phyloP scores from a whole-genome alignment of 306 rosid genomes.

The Trifolium pratense region DNA sequence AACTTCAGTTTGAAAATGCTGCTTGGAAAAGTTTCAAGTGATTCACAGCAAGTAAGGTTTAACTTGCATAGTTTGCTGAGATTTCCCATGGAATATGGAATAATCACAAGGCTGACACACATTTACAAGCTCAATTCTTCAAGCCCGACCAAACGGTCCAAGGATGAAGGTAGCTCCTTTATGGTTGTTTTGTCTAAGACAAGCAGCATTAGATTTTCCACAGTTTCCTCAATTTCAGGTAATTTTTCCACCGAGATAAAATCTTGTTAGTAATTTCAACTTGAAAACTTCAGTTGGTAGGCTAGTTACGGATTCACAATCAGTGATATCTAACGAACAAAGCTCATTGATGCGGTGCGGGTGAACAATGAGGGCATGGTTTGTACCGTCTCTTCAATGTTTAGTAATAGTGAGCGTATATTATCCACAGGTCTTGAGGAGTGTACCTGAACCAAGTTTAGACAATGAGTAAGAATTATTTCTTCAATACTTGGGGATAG shows the following conservation, averaged over 20 bases:
- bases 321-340: neutral
- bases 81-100: neutral
- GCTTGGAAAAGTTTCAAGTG: neutral
- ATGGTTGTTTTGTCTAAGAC: constrained; percentile 14
- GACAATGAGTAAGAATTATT: too few relatives aligned
- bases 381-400: too few relatives aligned
- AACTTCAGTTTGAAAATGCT: neutral
- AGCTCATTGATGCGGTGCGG: neutral
- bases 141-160: neutral
- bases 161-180: neutral
- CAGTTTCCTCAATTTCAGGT: neutral
- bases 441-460: too few relatives aligned
- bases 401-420: too few relatives aligned
- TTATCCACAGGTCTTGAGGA: too few relatives aligned
- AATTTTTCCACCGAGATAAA: neutral
- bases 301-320: neutral
- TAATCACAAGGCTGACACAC: neutral
- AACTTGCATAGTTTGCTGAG: neutral
- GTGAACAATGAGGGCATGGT: too few relatives aligned
- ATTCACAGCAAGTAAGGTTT: neutral
- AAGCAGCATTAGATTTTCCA: neutral
- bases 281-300: neutral
- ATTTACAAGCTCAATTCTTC: neutral
- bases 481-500: too few relatives aligned
- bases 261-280: neutral